Base-by-base conservation (phyloP, 192 early-diverging fungal species). In the Dissophora globulifera region DNA sequence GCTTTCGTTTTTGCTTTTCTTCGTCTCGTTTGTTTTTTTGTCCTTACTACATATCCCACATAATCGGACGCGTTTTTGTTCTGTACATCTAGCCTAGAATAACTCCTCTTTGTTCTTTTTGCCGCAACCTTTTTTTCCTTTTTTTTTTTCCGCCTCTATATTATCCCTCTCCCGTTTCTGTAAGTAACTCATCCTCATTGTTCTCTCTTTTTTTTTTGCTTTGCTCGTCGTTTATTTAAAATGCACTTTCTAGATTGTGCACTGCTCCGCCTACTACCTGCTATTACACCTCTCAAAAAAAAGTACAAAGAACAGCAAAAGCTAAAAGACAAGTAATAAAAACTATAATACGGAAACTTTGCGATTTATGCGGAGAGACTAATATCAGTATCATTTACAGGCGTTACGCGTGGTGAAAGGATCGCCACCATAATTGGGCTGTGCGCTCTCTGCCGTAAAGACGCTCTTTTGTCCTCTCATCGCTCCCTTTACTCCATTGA, bases 51-150 rank as follows among this genome's bases (percentile, higher is more conserved):
- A 47, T 61, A 56, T 41, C 23, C 20, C 32, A 59, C 43, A 16
- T 55, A 56, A 54, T 52, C 30, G 48, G 42, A 51, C 20, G 23
- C 49, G 23, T 22, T 51, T 15, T 27, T 52, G 33, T 35, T 54
- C 51, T 54, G 42, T 64, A 54, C 51, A 60, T 64, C n/a, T 64
- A 67, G 65, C 54, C 30, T 58, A 62, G 50, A 61, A 50, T 47
- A 47, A 62, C 27, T 47, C 26, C 19, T 48, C 46, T 47, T 47
- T 47, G 10, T 22, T 29, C 23, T 52, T 52, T 52, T 52, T 7
- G 6, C 6, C 6, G 35, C 13, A 38, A 9, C 35, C 13, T 38
- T 38, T 13, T 38, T 38, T 38, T 38, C 13, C 35, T 9, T 38
- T 38, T 6, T 38, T 38, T 41, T 35, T 12, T 55, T 23, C 32